phyloP scores from a whole-genome alignment of 257 asterid species.

The Solanum sejunctum region DNA sequence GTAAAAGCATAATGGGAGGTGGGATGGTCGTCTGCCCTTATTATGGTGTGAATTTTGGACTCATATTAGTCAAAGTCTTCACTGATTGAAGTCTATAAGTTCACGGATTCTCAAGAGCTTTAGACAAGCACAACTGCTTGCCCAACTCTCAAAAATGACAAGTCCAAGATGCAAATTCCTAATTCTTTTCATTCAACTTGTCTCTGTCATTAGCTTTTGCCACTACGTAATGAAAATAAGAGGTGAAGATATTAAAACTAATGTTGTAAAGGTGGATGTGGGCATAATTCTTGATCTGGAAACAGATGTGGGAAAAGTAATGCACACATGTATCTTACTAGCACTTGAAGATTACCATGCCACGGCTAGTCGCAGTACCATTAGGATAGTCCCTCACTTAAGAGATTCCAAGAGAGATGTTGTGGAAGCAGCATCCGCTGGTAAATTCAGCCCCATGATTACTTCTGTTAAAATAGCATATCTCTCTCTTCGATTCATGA shows the following conservation, averaged over 20 bases:
- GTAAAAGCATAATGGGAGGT: not conserved
- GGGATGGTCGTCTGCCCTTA: not conserved
- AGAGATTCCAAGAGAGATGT: slow-evolving; percentile 16
- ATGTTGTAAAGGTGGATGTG: slow-evolving; percentile 6
- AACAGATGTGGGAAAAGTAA: slow-evolving; percentile 12
- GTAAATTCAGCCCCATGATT: not conserved
- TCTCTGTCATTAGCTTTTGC: not conserved
- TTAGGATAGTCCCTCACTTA: slow-evolving; percentile 22
- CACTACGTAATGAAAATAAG: not conserved
- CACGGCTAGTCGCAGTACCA: not conserved
- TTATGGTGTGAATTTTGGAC: not conserved
- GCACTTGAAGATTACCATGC: slow-evolving; percentile 32
- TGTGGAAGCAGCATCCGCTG: slow-evolving; percentile 30
- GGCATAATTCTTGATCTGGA: slow-evolving; percentile 31
- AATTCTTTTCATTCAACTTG: not conserved
- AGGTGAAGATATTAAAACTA: not conserved
- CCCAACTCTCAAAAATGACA: slow-evolving; percentile 4
- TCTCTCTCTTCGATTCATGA: not conserved
- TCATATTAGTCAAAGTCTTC: not conserved
- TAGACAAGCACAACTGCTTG: not conserved
- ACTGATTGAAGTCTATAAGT: not conserved
- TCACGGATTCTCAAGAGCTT: not conserved
- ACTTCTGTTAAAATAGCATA: not conserved
- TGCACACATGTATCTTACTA: slow-evolving; percentile 16
- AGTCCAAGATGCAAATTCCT: not conserved